phyloP scores from a whole-genome alignment of 1,284 basidiomycete species.

The Mycosarcoma mackinlayi region DNA sequence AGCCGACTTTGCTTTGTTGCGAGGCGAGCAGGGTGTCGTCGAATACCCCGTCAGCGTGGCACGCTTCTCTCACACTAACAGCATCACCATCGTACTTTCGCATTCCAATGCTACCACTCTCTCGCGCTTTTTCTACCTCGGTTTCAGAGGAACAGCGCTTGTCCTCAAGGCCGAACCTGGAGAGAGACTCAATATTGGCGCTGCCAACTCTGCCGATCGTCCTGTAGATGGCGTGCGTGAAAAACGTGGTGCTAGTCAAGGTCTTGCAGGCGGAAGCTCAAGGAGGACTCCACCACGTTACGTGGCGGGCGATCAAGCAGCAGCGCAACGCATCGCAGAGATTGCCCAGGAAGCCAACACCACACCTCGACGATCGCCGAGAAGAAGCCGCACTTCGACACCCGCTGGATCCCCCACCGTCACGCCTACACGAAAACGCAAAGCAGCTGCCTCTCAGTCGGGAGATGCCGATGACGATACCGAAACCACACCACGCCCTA shows the following conservation, averaged over 20 bases:
- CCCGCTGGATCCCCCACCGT: conserved; percentile 7
- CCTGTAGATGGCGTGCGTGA: conserved; percentile 54
- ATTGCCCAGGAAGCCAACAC: conserved; percentile 17
- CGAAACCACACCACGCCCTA: conserved; percentile 21
- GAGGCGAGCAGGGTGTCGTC: conserved; percentile 50
- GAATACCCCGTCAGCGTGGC: conserved; percentile 65
- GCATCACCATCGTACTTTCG: conserved; percentile 60
- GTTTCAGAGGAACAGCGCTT: conserved; percentile 62
- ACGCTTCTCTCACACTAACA: conserved; percentile 61
- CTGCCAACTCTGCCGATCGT: conserved; percentile 58
- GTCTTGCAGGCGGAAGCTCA: conserved; percentile 41
- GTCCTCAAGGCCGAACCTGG: conserved; percentile 48
- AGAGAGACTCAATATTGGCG: conserved; percentile 55
- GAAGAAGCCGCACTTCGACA: conserved; percentile 12
- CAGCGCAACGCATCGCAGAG: conserved; percentile 28
- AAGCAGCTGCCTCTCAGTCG: conserved; percentile 7
- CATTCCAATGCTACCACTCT: conserved; percentile 56
- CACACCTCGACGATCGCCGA: conserved; percentile 30
- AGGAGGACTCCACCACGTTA: conserved; percentile 23
- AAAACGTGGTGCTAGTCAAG: conserved; percentile 45
- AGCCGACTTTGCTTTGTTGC: conserved; percentile 63
- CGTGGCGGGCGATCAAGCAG: conserved; percentile 24
- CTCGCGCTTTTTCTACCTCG: conserved; percentile 64
- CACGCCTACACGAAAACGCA: conserved; percentile 37
- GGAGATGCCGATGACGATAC: conserved; percentile 9